Base-by-base conservation (phyloP, 257 asterid species). In the Petunia axillaris region DNA sequence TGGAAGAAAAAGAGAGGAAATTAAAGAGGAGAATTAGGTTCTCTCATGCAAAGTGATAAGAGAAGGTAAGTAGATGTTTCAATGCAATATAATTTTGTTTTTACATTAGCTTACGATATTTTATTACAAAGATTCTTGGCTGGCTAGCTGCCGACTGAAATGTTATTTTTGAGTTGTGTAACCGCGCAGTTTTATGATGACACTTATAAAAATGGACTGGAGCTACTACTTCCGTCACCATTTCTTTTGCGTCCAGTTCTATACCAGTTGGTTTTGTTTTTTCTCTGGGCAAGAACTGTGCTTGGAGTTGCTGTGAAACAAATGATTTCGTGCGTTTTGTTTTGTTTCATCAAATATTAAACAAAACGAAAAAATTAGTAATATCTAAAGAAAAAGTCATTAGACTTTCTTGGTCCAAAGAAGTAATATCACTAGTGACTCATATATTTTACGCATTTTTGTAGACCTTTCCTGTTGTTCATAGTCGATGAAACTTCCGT, bases 21-120 rank as follows among this genome's bases (percentile, higher is more conserved):
- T 25, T 25, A 25, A 35, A 73, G 78, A 73, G 10, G 36, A 39
- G 78, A 73, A 73, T 73, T 50, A 50, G 78, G 62, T 73, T 73
- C 78, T 50, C 2, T 50, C 46, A 48, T 73, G 48, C 35, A 35
- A 4, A 14, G 8, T 15, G 57, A 52, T 52, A 52, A 9, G 57
- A 52, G 15, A 52, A 10, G 57, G 3, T 4, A 52, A 52, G 15
- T 46, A 35, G 77, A 44, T 44, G 76, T 71, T 48, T 48, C 10
- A 48, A 10, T 6, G 11, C 53, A 48, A 48, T 48, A 10, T 48
- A 1, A 10, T 0, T 71, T 68, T 1, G 15, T 2, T 66, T 35
- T 44, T 40, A 68, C 76, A 43, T 68, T 68, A 68, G 57, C 16
- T 68, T 50, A 50, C 54, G 54, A 50, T 55, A 55, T 48, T 55